phyloP scores from a whole-genome alignment of 805 yeast species.

The Torulaspora microellipsoides region DNA sequence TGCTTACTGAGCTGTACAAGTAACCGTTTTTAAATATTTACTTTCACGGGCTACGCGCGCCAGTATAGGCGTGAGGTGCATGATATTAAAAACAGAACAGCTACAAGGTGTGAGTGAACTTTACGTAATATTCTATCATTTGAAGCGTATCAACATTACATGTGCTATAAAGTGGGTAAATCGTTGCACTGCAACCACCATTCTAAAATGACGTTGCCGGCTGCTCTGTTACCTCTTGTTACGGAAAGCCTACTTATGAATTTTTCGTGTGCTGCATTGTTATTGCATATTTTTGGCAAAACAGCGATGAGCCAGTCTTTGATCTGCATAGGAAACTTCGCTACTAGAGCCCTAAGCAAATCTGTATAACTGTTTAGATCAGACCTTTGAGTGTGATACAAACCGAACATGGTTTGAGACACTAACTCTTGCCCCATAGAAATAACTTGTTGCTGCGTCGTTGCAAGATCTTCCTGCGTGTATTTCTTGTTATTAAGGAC shows the following conservation, averaged over 20 bases:
- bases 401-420: slow-evolving; percentile 36
- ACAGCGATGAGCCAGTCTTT: slow-evolving; percentile 44
- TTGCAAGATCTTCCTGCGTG: slow-evolving; percentile 38
- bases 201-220: slow-evolving; percentile 52
- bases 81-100: too few relatives aligned
- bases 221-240: slow-evolving; percentile 63
- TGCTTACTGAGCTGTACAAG: too few relatives aligned
- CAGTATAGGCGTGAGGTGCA: too few relatives aligned
- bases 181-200: slow-evolving; percentile 66
- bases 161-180: slow-evolving; percentile 19
- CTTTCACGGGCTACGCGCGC: too few relatives aligned
- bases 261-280: slow-evolving; percentile 36
- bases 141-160: background rate
- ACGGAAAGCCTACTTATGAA: slow-evolving; percentile 53
- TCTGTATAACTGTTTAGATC: slow-evolving; percentile 56
- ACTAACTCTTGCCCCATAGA: slow-evolving; percentile 30
- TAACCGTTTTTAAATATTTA: too few relatives aligned
- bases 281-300: slow-evolving; percentile 28
- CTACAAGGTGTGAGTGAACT: background rate
- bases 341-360: slow-evolving; percentile 44
- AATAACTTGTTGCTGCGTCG: slow-evolving; percentile 27
- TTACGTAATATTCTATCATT: background rate
- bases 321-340: slow-evolving; percentile 45
- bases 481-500: slow-evolving; percentile 46
- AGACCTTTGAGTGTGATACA: slow-evolving; percentile 53